Conservation (phyloP, 768 basidiomycete genomes). For the Leccinum fibrillosum region DNA sequence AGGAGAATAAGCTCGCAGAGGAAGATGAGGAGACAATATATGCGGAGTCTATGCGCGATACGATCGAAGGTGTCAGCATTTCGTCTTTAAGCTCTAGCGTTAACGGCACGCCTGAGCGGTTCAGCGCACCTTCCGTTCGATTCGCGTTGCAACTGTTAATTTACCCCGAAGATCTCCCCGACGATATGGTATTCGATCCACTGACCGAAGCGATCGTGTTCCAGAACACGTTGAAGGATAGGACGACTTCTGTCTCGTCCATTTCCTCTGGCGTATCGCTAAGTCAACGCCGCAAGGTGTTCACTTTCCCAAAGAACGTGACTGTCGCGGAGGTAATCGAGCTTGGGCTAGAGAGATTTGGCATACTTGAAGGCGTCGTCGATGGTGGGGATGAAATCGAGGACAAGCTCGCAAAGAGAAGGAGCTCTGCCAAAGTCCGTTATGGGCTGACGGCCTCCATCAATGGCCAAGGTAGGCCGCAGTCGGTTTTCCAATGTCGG, state of each 20-base stretch:
- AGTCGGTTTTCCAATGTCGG: background rate
- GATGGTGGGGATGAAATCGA: slow-evolving; percentile 98
- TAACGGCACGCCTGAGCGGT: slow-evolving; percentile 64
- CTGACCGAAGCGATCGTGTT: slow-evolving; percentile 92
- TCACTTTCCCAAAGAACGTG: slow-evolving; percentile 90
- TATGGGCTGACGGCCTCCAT: slow-evolving; percentile 69
- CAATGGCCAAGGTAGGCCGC: slow-evolving; percentile 59
- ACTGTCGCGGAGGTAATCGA: slow-evolving; percentile 98
- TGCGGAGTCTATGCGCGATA: slow-evolving; percentile 35
- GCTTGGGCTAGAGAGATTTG: slow-evolving; percentile 86
- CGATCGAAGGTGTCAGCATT: slow-evolving; percentile 23
- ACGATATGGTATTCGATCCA: slow-evolving; percentile 93
- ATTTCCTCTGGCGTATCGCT: slow-evolving; percentile 55
- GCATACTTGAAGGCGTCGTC: slow-evolving; percentile 91
- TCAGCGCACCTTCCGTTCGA: slow-evolving; percentile 77
- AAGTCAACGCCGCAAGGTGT: slow-evolving; percentile 70
- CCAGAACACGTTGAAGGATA: slow-evolving; percentile 62
- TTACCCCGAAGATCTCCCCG: slow-evolving; percentile 87
- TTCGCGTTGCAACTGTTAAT: slow-evolving; percentile 88
- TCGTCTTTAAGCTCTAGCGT: slow-evolving; percentile 24
- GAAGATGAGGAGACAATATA: slow-evolving; percentile 41
- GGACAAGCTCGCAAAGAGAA: slow-evolving; percentile 81
- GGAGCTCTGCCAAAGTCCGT: slow-evolving; percentile 73
- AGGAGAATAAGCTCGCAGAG: slow-evolving; percentile 45
- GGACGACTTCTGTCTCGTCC: slow-evolving; percentile 38